These are phyloP conservation scores for Teunomyces atbi DNA, from an alignment of 805 yeast species.

Conservation along the genomic window DNA sequence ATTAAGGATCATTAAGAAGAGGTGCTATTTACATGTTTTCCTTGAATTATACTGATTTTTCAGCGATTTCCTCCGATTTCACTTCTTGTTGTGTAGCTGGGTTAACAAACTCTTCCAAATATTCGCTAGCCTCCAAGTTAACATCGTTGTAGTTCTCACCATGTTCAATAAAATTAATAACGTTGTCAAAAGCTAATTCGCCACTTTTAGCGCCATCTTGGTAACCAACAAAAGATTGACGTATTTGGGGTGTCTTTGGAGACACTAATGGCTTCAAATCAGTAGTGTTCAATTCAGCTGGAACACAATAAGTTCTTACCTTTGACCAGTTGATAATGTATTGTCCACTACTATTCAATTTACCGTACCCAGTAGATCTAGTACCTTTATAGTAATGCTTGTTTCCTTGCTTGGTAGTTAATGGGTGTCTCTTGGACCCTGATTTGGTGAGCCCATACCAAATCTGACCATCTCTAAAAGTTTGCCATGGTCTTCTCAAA, in stretches of 20 bases:
- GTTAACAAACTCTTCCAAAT: slow-evolving; percentile 36
- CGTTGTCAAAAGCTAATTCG: slow-evolving; percentile 65
- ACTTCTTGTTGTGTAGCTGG: slow-evolving; percentile 20
- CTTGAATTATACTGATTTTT: slow-evolving; percentile 1
- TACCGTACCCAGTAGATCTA: slow-evolving; percentile 90
- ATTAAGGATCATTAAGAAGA: slow-evolving; percentile 3
- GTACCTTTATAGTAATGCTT: slow-evolving; percentile 96
- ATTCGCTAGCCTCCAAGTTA: slow-evolving; percentile 35
- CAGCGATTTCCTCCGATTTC: slow-evolving; percentile 6
- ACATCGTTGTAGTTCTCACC: slow-evolving; percentile 53
- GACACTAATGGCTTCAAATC: slow-evolving; percentile 75
- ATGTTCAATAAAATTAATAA: slow-evolving; percentile 70
- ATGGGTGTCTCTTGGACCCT: slow-evolving; percentile 79
- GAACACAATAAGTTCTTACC: slow-evolving; percentile 89
- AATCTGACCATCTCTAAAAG: slow-evolving; percentile 74
- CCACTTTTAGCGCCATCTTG: slow-evolving; percentile 71
- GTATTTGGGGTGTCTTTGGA: slow-evolving; percentile 66
- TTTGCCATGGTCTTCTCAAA: slow-evolving; percentile 87
- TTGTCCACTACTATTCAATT: slow-evolving; percentile 67
- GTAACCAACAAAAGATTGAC: slow-evolving; percentile 69
- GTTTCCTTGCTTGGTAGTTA: slow-evolving; percentile 92
- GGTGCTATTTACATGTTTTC: background rate
- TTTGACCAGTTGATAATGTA: slow-evolving; percentile 79
- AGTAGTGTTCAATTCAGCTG: slow-evolving; percentile 41
- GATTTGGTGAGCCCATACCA: slow-evolving; percentile 77